Base-by-base conservation (phyloP, 2,329 filamentous ascomycete genomes). In the Stachybotrys chartarum region DNA sequence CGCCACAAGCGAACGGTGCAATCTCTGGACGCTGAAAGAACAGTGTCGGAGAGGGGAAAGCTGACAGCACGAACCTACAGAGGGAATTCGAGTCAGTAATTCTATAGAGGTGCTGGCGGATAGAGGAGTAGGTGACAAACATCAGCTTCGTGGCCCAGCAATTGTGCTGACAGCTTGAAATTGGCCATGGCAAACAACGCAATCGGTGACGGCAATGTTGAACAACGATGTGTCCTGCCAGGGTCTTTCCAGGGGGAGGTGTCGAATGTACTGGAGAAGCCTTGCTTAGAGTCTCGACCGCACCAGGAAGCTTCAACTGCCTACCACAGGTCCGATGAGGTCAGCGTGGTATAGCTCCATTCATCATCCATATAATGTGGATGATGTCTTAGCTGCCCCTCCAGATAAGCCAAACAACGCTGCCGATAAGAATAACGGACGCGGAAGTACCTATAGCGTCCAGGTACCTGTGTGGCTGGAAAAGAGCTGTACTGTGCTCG, bases 111-210 rank as follows among this genome's bases (percentile, higher is more conserved):
- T 11, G 16, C 24, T 8, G 30, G 49, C 6, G 17, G 31, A 49
- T 39, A 52, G 50, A n/a, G 44, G 53, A 35, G 54, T 14, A 39
- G 56, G 54, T 52, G 42, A 17, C 86, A 74, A 80, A 97, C 94
- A 84, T 99, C 94, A 70, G 94, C 88, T 72, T 94, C 88, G 71
- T 99, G 94, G 67, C 91, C 93, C 63, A 85, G 78, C 62, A 99
- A 82, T 68, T 90, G 88, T 63, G 93, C 91, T 59, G 94, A 96
- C 67, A 99, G 85, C 81, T 93, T 96, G 81, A 91, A 97, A 70
- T 91, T 87, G 72, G 81, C 77, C 88, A 93, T 52, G 12, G 10
- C 44, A n/a, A 10, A 8, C 39, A 5, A n/a, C 11, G 39, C 39
- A 24, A 24, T 24, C 24, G 24, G 24, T 24, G 24, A 24, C 4